Conservation (phyloP, 2,329 filamentous ascomycete species). For the Periconia digitata region DNA sequence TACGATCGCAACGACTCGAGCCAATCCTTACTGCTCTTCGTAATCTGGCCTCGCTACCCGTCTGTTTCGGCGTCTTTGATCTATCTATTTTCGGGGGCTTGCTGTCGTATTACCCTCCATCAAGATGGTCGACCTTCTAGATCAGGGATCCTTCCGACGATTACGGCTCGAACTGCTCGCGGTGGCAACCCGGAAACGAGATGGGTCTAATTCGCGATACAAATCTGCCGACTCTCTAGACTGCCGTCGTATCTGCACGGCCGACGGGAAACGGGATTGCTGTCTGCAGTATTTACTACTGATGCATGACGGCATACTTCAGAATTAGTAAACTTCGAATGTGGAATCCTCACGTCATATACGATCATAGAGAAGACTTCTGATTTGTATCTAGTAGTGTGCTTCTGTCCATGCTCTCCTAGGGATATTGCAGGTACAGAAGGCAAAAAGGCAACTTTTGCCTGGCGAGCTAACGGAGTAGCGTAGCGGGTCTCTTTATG, state of each 20-base stretch:
- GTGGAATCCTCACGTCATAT: background rate
- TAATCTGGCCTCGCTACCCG: background rate
- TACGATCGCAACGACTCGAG: too few species aligned
- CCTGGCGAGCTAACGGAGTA: background rate
- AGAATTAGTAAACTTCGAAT: background rate
- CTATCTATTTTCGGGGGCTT: background rate
- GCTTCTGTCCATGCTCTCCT: too few species aligned
- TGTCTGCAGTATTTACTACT: background rate
- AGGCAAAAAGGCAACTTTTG: background rate
- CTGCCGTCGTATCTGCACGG: background rate
- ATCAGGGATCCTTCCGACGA: background rate
- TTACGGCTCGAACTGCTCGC: background rate
- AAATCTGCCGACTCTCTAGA: background rate
- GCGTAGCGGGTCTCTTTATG: background rate
- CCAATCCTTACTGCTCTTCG: background rate
- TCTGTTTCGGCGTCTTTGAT: background rate
- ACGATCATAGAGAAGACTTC: background rate
- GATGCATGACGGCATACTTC: background rate
- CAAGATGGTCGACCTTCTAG: constrained; percentile 3
- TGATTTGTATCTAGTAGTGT: background rate
- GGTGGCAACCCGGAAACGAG: background rate
- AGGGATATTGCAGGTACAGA: background rate
- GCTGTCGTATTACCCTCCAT: background rate
- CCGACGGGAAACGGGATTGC: background rate
- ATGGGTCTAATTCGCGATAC: background rate